A percentile compares a stretch with the other conserved stretches of the same genome.
phyloP scores from a whole-genome alignment of 169 alveolate species.

The Cystoisospora suis region DNA sequence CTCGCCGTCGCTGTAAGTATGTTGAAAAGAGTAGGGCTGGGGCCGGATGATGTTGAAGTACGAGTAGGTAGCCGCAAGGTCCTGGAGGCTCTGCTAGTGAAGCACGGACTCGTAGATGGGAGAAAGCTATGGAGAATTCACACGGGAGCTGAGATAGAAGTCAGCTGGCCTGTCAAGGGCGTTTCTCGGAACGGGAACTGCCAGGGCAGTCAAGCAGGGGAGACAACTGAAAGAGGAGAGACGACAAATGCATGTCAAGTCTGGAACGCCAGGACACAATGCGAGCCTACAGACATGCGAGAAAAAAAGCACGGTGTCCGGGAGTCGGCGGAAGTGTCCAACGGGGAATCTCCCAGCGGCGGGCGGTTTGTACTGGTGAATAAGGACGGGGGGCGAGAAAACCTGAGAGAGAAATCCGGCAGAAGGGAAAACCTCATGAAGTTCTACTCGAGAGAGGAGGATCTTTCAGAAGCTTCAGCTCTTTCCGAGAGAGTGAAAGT shows the following conservation, averaged over 20 bases:
- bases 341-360: too few species aligned
- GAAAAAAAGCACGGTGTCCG: not conserved
- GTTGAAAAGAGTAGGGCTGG: constrained; percentile 58
- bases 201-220: too few species aligned
- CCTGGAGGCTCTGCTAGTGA: constrained; percentile 50
- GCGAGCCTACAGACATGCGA: not conserved
- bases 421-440: not conserved
- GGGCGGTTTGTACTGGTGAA: too few species aligned
- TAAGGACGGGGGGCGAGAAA: not conserved
- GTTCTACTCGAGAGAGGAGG: not conserved
- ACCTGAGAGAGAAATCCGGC: not conserved
- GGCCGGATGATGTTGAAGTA: constrained; percentile 61
- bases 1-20: constrained; percentile 67
- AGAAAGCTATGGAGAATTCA: constrained; percentile 12
- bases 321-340: too few species aligned
- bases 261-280: not conserved
- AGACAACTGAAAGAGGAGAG: not conserved
- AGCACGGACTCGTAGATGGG: not conserved
- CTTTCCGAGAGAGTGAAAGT: not conserved
- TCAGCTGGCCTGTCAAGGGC: too few species aligned
- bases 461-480: too few species aligned
- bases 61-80: constrained; percentile 62
- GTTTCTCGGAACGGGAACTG: too few species aligned
- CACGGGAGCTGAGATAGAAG: too few species aligned
- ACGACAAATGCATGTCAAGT: not conserved